Conservation (phyloP, 2,329 filamentous ascomycete species). For the Botryotinia globosa region DNA sequence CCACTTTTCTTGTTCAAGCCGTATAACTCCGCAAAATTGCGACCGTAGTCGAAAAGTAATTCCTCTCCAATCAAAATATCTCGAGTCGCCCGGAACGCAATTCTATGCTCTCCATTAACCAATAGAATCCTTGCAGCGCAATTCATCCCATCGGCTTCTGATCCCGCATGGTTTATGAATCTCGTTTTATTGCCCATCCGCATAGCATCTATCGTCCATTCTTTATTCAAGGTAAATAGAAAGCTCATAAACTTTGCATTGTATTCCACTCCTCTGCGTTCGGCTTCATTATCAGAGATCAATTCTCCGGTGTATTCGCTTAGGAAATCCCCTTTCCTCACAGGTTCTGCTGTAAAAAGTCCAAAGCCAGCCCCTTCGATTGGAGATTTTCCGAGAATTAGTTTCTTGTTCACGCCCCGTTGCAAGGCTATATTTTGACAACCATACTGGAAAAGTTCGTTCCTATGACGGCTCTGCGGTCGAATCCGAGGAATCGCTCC, state of each 20-base stretch:
- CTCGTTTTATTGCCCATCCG: constrained; percentile 76
- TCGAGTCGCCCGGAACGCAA: constrained; percentile 67
- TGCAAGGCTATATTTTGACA: constrained; percentile 75
- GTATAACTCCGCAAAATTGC: constrained; percentile 57
- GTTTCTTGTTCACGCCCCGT: constrained; percentile 60
- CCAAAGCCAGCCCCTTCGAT: constrained; percentile 70
- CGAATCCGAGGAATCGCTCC: constrained; percentile 68
- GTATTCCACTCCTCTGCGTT: constrained; percentile 39
- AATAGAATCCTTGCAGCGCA: constrained; percentile 67
- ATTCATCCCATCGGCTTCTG: constrained; percentile 58
- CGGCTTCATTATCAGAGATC: constrained; percentile 44
- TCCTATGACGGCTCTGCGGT: constrained; percentile 61
- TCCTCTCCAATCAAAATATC: constrained; percentile 71
- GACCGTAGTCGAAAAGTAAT: constrained; percentile 78
- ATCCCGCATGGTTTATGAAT: constrained; percentile 76
- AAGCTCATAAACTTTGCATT: constrained; percentile 43
- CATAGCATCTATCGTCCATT: constrained; percentile 63
- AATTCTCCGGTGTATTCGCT: constrained; percentile 80
- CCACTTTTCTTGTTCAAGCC: constrained; percentile 48
- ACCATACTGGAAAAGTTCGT: constrained; percentile 52
- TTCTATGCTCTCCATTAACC: constrained; percentile 73
- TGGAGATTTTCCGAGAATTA: constrained; percentile 67
- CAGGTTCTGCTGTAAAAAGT: constrained; percentile 56
- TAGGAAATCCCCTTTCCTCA: constrained; percentile 62
- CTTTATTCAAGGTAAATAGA: constrained; percentile 51